These are phyloP conservation scores for Bruguiera gymnorhiza DNA, from an alignment of 345 rosid species.

Conservation along the genomic window DNA sequence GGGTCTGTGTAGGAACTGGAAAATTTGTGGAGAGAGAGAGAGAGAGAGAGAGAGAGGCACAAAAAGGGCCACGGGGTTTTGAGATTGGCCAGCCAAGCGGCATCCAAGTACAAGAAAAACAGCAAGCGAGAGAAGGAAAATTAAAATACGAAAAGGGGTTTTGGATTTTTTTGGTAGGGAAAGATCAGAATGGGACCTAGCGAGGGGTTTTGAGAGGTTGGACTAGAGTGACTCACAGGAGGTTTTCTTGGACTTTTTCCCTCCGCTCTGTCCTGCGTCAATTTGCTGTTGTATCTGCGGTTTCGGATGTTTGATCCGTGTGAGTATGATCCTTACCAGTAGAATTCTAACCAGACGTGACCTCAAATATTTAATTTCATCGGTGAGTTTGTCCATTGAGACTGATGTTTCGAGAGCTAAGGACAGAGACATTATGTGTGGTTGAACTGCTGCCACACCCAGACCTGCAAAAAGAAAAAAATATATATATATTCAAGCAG, in stretches of 20 bases:
- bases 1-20: slow-evolving; percentile 3
- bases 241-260: no score
- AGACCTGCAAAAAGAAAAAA: slow-evolving; percentile 1
- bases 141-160: slow-evolving; percentile 15
- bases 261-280: no score
- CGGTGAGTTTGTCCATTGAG: background rate
- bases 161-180: slow-evolving; percentile 23
- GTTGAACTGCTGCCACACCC: slow-evolving; percentile 13
- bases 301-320: no score
- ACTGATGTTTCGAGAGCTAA: no score
- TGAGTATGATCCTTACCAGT: no score
- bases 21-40: slow-evolving; percentile 5
- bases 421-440: slow-evolving; percentile 22
- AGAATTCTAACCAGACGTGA: no score
- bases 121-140: slow-evolving; percentile 12
- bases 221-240: slow-evolving; percentile 34
- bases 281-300: no score
- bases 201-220: background rate
- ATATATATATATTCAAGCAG: slow-evolving; percentile 6
- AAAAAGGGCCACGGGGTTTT: slow-evolving; percentile 12
- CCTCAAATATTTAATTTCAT: no score
- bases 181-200: slow-evolving; percentile 34
- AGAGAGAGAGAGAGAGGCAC: background rate
- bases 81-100: slow-evolving; percentile 5
- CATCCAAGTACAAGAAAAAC: slow-evolving; percentile 26